These are phyloP conservation scores for Trichoderma harzianum DNA, from an alignment of 2,329 filamentous ascomycete genomes.

Conservation along the genomic window DNA sequence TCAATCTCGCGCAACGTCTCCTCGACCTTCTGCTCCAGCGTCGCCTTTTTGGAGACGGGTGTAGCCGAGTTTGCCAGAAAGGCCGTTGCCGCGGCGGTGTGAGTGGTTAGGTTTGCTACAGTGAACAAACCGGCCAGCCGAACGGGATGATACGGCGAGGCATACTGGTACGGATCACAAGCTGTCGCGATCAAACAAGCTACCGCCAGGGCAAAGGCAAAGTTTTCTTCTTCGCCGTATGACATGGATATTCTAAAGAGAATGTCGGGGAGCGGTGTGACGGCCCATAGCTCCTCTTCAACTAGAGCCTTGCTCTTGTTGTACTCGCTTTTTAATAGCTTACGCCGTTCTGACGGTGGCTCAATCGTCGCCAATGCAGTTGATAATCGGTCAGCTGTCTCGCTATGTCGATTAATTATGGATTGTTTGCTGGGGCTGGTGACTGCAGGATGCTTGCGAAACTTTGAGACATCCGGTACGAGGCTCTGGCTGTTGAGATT, in stretches of 20 bases:
- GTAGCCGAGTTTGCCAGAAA: conserved; percentile 28
- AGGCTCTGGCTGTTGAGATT: conserved; percentile 46
- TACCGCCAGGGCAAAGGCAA: conserved; percentile 43
- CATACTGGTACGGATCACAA: conserved; percentile 49
- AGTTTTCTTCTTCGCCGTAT: conserved; percentile 42
- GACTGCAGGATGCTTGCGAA: conserved; percentile 29
- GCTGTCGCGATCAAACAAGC: conserved; percentile 46
- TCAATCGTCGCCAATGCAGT: conserved; percentile 26
- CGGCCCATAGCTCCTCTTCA: conserved; percentile 41
- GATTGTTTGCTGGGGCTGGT: conserved; percentile 21
- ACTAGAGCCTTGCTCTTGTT: conserved; percentile 26
- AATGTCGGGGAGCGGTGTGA: conserved; percentile 46
- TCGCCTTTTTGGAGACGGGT: conserved; percentile 23
- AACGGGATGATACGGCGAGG: conserved; percentile 48
- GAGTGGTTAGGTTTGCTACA: conserved; percentile 50
- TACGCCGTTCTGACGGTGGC: conserved; percentile 28
- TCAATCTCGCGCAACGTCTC: conserved; percentile 44
- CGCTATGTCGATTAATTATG: conserved; percentile 20
- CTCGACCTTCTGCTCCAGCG: conserved; percentile 26
- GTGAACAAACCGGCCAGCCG: conserved; percentile 51
- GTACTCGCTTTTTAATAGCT: conserved; percentile 24
- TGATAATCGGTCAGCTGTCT: conserved; percentile 30
- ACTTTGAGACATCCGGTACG: conserved; percentile 36
- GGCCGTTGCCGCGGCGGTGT: conserved; percentile 43
- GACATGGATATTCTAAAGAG: conserved; percentile 45